These are phyloP conservation scores for Tuber calosporum DNA, from an alignment of 495 filamentous ascomycete genomes.

Conservation along the genomic window DNA sequence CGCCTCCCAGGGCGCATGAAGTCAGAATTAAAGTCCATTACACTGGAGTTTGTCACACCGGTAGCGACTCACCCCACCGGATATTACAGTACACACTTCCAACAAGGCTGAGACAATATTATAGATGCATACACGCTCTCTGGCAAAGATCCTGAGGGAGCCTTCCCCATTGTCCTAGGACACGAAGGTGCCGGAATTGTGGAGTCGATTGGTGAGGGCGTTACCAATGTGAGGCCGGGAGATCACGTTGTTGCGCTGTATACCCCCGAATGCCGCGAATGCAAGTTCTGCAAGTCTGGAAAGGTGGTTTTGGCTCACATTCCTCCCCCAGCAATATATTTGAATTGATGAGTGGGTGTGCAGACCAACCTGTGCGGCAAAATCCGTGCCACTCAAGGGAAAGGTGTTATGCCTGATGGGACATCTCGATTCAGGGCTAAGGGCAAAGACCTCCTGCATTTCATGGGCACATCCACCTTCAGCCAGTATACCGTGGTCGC, in stretches of 20 bases:
- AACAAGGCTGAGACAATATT: slow-evolving; percentile 30
- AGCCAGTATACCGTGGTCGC: slow-evolving; percentile 97
- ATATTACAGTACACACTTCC: slow-evolving; percentile 27
- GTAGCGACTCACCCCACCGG: slow-evolving; percentile 46
- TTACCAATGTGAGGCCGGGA: slow-evolving; percentile 85
- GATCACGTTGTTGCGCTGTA: slow-evolving; percentile 95
- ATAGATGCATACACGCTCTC: slow-evolving; percentile 93
- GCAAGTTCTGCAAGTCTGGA: slow-evolving; percentile 98
- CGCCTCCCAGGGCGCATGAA: slow-evolving; percentile 84
- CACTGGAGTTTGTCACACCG: slow-evolving; percentile 97
- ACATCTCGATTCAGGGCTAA: slow-evolving; percentile 91
- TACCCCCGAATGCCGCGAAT: slow-evolving; percentile 82
- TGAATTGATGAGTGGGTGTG: slow-evolving; percentile 6
- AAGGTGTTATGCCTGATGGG: slow-evolving; percentile 95
- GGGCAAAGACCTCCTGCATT: slow-evolving; percentile 89
- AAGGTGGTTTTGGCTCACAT: slow-evolving; percentile 47
- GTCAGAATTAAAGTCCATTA: slow-evolving; percentile 94
- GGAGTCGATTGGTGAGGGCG: slow-evolving; percentile 92
- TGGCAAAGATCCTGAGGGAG: slow-evolving; percentile 95
- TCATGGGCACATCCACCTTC: slow-evolving; percentile 99
- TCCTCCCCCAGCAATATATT: neutral
- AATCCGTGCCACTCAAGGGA: slow-evolving; percentile 93
- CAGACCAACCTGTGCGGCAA: slow-evolving; percentile 96
- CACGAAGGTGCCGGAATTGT: slow-evolving; percentile 97
- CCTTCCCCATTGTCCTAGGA: slow-evolving; percentile 91